Conservation (phyloP, 1,284 basidiomycete genomes). For the Sanghuangporus weigelae region DNA sequence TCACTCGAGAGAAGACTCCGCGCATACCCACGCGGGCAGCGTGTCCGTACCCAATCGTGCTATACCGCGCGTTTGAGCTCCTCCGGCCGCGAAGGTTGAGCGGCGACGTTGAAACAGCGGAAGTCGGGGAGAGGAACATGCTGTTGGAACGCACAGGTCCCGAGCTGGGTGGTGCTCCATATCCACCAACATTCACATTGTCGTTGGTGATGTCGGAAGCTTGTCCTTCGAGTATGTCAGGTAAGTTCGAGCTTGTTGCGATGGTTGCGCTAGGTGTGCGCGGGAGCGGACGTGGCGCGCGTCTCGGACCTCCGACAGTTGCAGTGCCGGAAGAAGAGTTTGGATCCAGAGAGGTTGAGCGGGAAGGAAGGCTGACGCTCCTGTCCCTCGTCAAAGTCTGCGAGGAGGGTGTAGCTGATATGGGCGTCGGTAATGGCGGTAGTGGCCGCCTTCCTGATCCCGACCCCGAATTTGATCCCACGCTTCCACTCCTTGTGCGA, state of each 20-base stretch:
- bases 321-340: not conserved
- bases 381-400: not conserved
- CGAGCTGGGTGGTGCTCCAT: not conserved
- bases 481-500: not conserved
- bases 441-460: not conserved
- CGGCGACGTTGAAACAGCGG: not conserved
- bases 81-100: not conserved
- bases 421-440: not conserved
- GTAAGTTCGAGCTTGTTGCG: not conserved
- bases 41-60: conserved; percentile 8
- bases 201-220: not conserved
- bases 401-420: not conserved
- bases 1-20: not conserved
- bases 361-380: not conserved
- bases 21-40: not conserved
- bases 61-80: not conserved
- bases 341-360: not conserved
- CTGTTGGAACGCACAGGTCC: not conserved
- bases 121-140: not conserved
- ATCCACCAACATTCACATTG: too few relatives aligned
- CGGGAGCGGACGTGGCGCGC: conserved; percentile 4
- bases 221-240: conserved; percentile 4
- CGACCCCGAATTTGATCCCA: not conserved
- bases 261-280: conserved; percentile 1
- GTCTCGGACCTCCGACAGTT: not conserved